A percentile compares a stretch with the other conserved stretches of the same genome.
phyloP scores from a whole-genome alignment of 306 rosid genomes.

The Castanea mollissima region DNA sequence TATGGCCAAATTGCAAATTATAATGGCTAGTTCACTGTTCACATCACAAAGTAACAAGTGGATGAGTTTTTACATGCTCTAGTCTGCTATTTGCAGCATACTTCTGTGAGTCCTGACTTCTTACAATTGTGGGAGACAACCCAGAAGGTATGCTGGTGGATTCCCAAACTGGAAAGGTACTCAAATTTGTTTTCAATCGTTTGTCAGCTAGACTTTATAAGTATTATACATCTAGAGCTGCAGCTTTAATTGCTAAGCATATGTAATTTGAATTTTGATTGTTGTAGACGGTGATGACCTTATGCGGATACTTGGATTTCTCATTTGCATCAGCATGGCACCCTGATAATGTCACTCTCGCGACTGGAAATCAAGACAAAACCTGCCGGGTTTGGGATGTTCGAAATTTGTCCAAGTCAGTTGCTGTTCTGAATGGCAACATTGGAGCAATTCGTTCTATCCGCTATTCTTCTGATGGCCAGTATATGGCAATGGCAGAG shows the following conservation, averaged over 20 bases:
- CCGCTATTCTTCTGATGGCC: slow-evolving; percentile 74
- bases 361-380: slow-evolving; percentile 92
- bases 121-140: slow-evolving; percentile 78
- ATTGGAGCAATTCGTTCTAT: slow-evolving; percentile 85
- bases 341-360: slow-evolving; percentile 62
- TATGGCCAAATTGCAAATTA: neutral
- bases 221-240: neutral
- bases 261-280: slow-evolving; percentile 12
- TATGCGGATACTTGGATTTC: slow-evolving; percentile 76
- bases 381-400: slow-evolving; percentile 83
- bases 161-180: slow-evolving; percentile 90
- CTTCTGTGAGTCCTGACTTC: slow-evolving; percentile 74
- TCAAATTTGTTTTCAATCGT: neutral
- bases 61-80: neutral
- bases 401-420: slow-evolving; percentile 73
- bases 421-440: slow-evolving; percentile 78
- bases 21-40: neutral
- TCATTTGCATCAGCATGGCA: slow-evolving; percentile 97
- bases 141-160: slow-evolving; percentile 75
- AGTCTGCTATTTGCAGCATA: slow-evolving; percentile 55
- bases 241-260: neutral
- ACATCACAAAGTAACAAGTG: neutral
- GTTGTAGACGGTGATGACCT: slow-evolving; percentile 49
- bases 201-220: neutral
- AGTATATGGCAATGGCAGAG: slow-evolving; percentile 83